phyloP scores from a whole-genome alignment of 108 stramenopile genomes.

The Nitzschia sp. region DNA sequence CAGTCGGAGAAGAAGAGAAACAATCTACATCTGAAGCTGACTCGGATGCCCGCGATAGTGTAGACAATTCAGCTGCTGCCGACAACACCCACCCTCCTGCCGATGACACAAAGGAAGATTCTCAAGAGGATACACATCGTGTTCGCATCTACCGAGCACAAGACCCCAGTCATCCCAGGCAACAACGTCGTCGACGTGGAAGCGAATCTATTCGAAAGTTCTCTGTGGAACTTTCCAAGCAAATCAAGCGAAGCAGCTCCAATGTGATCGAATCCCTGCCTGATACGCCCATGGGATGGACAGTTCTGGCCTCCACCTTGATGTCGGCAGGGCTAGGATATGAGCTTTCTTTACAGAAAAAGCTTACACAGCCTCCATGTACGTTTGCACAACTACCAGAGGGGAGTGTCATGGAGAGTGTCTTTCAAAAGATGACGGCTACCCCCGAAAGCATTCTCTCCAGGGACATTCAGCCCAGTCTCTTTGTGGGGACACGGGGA shows the following conservation, averaged over 20 bases:
- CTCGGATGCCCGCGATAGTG: not conserved
- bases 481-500: conserved; percentile 80
- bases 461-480: conserved; percentile 60
- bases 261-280: conserved; percentile 56
- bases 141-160: conserved; percentile 21
- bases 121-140: conserved; percentile 17
- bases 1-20: conserved; percentile 1
- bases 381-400: conserved; percentile 61
- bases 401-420: conserved; percentile 22
- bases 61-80: not conserved
- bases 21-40: not conserved
- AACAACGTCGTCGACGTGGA: not conserved
- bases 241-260: conserved; percentile 38
- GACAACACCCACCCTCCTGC: not conserved
- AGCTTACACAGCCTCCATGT: conserved; percentile 55
- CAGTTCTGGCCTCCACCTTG: conserved; percentile 37
- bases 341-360: conserved; percentile 54
- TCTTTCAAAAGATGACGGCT: conserved; percentile 33
- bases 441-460: conserved; percentile 50
- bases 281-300: conserved; percentile 67
- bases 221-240: conserved; percentile 32
- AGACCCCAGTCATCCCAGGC: not conserved
- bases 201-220: conserved; percentile 32
- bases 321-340: conserved; percentile 53
- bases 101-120: not conserved